Evolutionary conservation across 2,329 filamentous ascomycete species (phyloP).

Genomic region (Gliomastix tumulicola): DNA sequence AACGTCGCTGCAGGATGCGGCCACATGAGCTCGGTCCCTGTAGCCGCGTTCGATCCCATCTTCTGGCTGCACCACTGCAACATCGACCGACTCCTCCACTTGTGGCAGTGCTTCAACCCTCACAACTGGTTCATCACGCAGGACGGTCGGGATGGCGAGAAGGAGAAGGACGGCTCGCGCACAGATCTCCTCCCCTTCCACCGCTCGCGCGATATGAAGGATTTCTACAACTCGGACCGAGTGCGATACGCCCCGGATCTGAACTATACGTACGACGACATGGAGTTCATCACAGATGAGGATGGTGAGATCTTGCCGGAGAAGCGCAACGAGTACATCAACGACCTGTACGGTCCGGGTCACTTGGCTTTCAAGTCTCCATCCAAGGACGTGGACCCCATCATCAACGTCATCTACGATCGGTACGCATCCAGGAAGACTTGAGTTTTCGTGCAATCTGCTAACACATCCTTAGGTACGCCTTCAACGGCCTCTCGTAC

Average conservation of each 20-base stretch:
- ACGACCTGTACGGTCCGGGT: background rate
- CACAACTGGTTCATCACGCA: background rate
- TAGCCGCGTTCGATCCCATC: slow-evolving; percentile 56
- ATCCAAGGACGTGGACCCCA: background rate
- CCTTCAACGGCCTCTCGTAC: background rate
- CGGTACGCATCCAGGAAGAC: background rate
- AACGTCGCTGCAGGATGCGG: slow-evolving; percentile 20
- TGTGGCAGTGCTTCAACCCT: background rate
- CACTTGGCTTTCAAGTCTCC: background rate
- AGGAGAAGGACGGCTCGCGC: background rate
- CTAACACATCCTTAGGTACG: background rate
- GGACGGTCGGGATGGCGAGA: background rate
- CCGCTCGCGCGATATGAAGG: background rate
- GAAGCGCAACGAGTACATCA: background rate
- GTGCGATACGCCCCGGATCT: background rate
- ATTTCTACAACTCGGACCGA: background rate
- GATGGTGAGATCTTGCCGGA: background rate
- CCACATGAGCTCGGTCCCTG: slow-evolving; percentile 47
- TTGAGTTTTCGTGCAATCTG: no score
- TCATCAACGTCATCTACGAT: background rate
- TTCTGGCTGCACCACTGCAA: slow-evolving; percentile 55
- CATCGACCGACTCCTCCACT: background rate
- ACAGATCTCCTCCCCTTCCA: background rate
- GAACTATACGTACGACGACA: background rate
- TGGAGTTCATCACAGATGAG: background rate